Evolutionary conservation across 257 asterid species (phyloP).

Genomic region (Solanum tarijense): DNA sequence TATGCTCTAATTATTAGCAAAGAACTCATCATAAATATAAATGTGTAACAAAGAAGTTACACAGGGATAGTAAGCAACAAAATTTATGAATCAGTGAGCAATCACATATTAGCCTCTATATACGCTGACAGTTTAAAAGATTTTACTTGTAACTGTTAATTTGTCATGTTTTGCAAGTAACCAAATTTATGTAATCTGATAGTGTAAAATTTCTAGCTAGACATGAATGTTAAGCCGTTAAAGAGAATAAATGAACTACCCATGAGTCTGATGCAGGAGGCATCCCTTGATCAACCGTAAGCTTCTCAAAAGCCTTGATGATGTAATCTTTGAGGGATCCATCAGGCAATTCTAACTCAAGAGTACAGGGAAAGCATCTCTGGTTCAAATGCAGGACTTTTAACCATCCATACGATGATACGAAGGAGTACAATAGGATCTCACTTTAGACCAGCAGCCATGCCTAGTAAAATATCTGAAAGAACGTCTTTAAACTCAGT

Average conservation of each 20-base stretch:
- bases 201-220: neutral
- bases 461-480: constrained; percentile 72
- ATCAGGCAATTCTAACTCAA: constrained; percentile 30
- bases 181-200: neutral
- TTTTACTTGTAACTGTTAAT: neutral
- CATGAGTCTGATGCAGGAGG: constrained; percentile 96
- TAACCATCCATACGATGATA: constrained; percentile 84
- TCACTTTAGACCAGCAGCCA: constrained; percentile 92
- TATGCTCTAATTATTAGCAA: neutral
- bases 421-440: constrained; percentile 90
- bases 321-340: constrained; percentile 53
- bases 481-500: constrained; percentile 67
- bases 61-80: neutral
- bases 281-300: constrained; percentile 81
- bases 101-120: neutral
- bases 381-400: constrained; percentile 40
- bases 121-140: neutral
- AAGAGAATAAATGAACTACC: constrained; percentile 22
- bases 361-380: constrained; percentile 47
- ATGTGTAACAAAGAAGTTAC: neutral
- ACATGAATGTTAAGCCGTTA: too few species aligned
- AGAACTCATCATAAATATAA: neutral
- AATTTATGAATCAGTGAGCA: neutral
- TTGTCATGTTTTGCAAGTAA: neutral
- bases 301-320: constrained; percentile 61